Percentiles rank a stretch among this genome's conserved stretches.
Evolutionary conservation across 2,329 filamentous ascomycete genomes (phyloP).

Genomic region (Colletotrichum lupini): DNA sequence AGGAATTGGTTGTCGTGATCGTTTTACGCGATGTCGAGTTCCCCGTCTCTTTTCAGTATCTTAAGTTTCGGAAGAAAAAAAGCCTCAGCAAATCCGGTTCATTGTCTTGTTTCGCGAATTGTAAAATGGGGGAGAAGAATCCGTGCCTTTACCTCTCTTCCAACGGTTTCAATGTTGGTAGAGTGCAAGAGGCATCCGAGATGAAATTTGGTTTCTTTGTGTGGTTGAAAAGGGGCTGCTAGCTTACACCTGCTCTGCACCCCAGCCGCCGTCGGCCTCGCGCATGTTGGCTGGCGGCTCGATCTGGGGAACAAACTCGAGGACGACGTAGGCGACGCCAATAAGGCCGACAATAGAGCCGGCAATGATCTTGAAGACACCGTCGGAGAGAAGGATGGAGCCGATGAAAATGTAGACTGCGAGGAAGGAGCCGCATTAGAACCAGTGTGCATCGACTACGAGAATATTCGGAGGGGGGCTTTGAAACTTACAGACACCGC

Average conservation of each 20-base stretch:
- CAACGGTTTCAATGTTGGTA: constrained; percentile 11
- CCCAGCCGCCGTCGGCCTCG: constrained; percentile 80
- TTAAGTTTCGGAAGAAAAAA: constrained; percentile 30
- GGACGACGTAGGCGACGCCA: constrained; percentile 80
- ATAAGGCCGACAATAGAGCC: constrained; percentile 82
- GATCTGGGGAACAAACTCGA: constrained; percentile 83
- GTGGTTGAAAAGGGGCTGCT: constrained; percentile 34
- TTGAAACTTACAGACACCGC: constrained; percentile 84
- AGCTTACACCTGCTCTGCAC: constrained; percentile 77
- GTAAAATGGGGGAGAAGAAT: constrained; percentile 4
- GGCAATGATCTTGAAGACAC: constrained; percentile 76
- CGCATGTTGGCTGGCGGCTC: constrained; percentile 86
- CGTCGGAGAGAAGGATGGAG: constrained; percentile 79
- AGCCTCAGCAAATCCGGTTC: constrained; percentile 35
- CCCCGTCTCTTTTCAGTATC: constrained; percentile 35
- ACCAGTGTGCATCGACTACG: not conserved
- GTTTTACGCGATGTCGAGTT: not conserved
- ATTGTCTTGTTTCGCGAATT: constrained; percentile 12
- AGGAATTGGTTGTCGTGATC: not conserved
- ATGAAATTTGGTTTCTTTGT: constrained; percentile 18
- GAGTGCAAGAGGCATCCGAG: constrained; percentile 19
- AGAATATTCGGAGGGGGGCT: not conserved
- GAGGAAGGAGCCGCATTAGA: constrained; percentile 18
- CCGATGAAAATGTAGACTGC: constrained; percentile 97
- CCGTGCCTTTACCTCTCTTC: constrained; percentile 13